Evolutionary conservation across 495 filamentous ascomycete species (phyloP).

Genomic region (Penicillium cosmopolitanum): DNA sequence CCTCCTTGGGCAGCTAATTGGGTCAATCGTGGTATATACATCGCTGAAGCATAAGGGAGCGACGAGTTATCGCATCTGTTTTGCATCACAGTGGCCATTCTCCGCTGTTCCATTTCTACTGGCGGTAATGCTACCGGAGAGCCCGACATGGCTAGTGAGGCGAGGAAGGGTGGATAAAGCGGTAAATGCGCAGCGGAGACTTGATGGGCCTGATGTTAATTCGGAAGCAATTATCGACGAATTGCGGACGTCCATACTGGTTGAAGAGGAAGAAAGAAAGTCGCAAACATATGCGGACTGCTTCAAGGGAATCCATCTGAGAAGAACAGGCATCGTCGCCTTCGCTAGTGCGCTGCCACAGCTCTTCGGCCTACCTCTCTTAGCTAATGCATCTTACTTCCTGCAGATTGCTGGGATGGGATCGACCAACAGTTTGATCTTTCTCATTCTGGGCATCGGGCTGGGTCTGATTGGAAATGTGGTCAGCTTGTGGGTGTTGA

Average conservation of each 20-base stretch:
- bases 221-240: slow-evolving; percentile 23
- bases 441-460: slow-evolving; percentile 36
- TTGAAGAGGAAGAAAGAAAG: slow-evolving; percentile 24
- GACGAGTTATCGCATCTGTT: slow-evolving; percentile 32
- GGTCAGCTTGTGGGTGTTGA: slow-evolving; percentile 31
- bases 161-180: slow-evolving; percentile 12
- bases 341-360: slow-evolving; percentile 38
- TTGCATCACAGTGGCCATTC: slow-evolving; percentile 41
- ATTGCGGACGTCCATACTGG: slow-evolving; percentile 26
- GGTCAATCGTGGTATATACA: slow-evolving; percentile 43
- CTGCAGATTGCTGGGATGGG: slow-evolving; percentile 40
- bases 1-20: slow-evolving; percentile 48
- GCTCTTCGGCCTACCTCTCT: slow-evolving; percentile 36
- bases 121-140: slow-evolving; percentile 23
- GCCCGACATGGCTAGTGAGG: slow-evolving; percentile 27
- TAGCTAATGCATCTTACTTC: slow-evolving; percentile 40
- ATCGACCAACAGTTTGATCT: slow-evolving; percentile 32
- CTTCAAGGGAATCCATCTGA: slow-evolving; percentile 45
- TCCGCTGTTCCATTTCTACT: slow-evolving; percentile 24
- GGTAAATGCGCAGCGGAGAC: slow-evolving; percentile 22
- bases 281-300: slow-evolving; percentile 45
- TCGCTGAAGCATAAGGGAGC: slow-evolving; percentile 21
- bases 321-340: slow-evolving; percentile 51
- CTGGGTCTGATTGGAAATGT: slow-evolving; percentile 37
- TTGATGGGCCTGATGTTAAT: slow-evolving; percentile 15